Evolutionary conservation across 768 basidiomycete species (phyloP), one percentile per base, ranked within the genome.

Genomic region (Lanmaoa rubissima): DNA sequence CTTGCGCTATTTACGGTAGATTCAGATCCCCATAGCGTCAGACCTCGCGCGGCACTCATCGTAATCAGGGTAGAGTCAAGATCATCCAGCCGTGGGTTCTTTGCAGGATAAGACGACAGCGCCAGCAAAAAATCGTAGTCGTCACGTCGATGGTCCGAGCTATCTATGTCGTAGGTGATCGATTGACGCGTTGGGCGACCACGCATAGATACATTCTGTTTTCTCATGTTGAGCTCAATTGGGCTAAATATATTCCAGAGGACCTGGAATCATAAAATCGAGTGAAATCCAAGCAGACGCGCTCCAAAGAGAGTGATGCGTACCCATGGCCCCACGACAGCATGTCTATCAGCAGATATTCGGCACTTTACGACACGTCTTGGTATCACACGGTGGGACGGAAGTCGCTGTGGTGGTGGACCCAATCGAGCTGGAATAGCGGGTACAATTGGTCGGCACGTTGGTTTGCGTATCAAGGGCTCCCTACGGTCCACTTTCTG

Each of bases 241-340:
- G 72, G 77, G 39, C 73, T 73, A 49, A 70, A 71, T 60, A 80
- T 76, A 53, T 75, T 76, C 68, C 73, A 79, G 32, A 79, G 69
- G 5, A 84, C 75, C 82, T 84, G 51, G 21, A 46, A 53, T 41
- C 48, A 35, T 19, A 50, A 57, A 42, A 34, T 46, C 17, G 12
- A 45, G 32, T 52, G 28, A 67, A 36, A 38, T 43, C 34, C 41
- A n/a, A 19, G n/a, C 44, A 43, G 28, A 17, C 44, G 13, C 46
- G 21, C 31, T 34, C 9, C 48, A 50, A 59, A 10, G 41, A 3
- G 26, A 45, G 26, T 26, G 34, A 61, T 45, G 49, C 79, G 59
- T 65, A 87, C 88, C 83, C 80, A 82, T 56, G 79, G 78, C 13
- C 77, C 79, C 38, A 88, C 65, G 42, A 64, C 61, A 16, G 68